Base-by-base conservation (phyloP, 148 eudicot genomes). In the Chenopodium berlandieri region DNA sequence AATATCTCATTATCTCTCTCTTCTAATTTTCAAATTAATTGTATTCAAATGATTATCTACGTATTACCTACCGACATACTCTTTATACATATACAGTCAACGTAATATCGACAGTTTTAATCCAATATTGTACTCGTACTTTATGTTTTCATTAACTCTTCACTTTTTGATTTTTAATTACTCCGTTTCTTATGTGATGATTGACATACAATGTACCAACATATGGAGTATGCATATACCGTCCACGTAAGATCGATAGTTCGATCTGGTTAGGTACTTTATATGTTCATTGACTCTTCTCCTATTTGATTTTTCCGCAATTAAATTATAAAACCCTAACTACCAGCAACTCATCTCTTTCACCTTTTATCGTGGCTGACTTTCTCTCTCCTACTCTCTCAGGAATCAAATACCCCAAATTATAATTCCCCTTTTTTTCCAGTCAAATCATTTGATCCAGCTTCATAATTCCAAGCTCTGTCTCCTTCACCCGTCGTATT, bases 271-370 rank as follows among this genome's bases (percentile, higher is more conserved):
- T 40, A 40, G 44, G 44, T 40, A 40, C 7, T 40, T 40, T 40
- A 5, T 40, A 40, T 40, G 7, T 40, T 50, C 54, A 46, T 44
- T 17, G 62, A 25, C 71, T 60, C 20, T 60, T 32, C 71, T 4
- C 65, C 63, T 8, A 40, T 48, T 78, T 31, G 4, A 44, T 17
- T 78, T 68, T 69, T 22, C 6, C 76, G 14, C 71, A 40, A 40
- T 40, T 40, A 4, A 54, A 58, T 82, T 78, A 73, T 69, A 52
- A 83, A 83, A 83, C 82, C 86, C 86, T 83, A 83, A 48, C 19
- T 6, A 60, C 14, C 84, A 68, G 63, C 76, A 40, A 50, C 66
- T 50, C 14, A 50, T 50, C 54, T 50, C 40, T 44, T 60, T 67
- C 37, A 63, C 75, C 25, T 73, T 70, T 62, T 20, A 6, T 62